Conservation (phyloP, 2,329 filamentous ascomycete species). For the Mycosphaerelloides madeirae region DNA sequence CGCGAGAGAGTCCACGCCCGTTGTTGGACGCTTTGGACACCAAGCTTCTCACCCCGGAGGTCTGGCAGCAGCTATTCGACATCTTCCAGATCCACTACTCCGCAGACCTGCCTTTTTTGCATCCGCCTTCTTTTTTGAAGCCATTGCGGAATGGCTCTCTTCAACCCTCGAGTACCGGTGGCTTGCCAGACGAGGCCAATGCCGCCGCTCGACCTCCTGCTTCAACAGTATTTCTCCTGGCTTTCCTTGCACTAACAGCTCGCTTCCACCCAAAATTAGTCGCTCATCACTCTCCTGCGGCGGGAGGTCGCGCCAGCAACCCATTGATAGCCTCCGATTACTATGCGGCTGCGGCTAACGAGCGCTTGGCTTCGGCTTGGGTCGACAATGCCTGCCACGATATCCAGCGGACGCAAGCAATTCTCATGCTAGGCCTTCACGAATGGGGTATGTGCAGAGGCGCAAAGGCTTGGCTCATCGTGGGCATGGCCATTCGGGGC, state of each 20-base stretch:
- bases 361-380: slow-evolving; percentile 47
- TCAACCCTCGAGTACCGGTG: slow-evolving; percentile 26
- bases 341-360: slow-evolving; percentile 57
- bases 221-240: slow-evolving; percentile 56
- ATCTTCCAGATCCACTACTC: slow-evolving; percentile 68
- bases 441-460: slow-evolving; percentile 65
- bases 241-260: slow-evolving; percentile 60
- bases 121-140: slow-evolving; percentile 58
- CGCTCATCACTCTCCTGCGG: slow-evolving; percentile 51
- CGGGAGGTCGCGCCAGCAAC: slow-evolving; percentile 42
- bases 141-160: slow-evolving; percentile 37
- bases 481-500: slow-evolving; percentile 56
- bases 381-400: slow-evolving; percentile 48
- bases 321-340: slow-evolving; percentile 58
- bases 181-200: neutral
- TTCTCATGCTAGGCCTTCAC: slow-evolving; percentile 66
- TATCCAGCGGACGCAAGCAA: slow-evolving; percentile 61
- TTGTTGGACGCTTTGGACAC: slow-evolving; percentile 58
- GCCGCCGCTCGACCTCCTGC: slow-evolving; percentile 41
- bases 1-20: slow-evolving; percentile 40
- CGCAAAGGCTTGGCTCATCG: slow-evolving; percentile 60
- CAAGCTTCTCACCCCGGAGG: slow-evolving; percentile 56
- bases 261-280: slow-evolving; percentile 60
- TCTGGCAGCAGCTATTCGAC: slow-evolving; percentile 66
- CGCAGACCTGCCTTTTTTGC: slow-evolving; percentile 67